Percentiles rank a stretch among this genome's conserved stretches.
Conservation (phyloP, 1,284 basidiomycete genomes). For the Ganoderma leucocontextum region DNA sequence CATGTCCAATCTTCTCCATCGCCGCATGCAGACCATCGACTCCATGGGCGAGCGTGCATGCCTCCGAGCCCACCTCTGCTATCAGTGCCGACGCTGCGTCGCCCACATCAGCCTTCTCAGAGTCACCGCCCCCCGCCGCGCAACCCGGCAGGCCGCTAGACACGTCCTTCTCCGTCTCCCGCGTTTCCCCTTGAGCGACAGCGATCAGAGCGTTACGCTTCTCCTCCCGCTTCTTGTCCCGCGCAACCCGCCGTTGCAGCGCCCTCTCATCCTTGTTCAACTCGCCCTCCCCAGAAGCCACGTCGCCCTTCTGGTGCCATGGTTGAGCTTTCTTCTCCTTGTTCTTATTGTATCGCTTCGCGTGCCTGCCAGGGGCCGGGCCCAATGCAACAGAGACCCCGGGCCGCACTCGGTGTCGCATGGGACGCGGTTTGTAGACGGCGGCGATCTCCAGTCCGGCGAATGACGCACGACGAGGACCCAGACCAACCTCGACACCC, state of each 20-base stretch:
- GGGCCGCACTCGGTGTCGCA: constrained; percentile 52
- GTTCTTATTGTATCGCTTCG: constrained; percentile 47
- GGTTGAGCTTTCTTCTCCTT: constrained; percentile 40
- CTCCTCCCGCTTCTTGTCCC: constrained; percentile 57
- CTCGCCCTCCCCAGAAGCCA: background rate
- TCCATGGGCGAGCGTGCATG: constrained; percentile 35
- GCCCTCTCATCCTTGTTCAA: constrained; percentile 43
- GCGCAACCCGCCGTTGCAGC: constrained; percentile 52
- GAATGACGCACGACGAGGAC: constrained; percentile 40
- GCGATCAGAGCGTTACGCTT: constrained; percentile 43
- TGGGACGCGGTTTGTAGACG: constrained; percentile 76
- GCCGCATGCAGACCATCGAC: constrained; percentile 46
- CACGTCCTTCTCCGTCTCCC: background rate
- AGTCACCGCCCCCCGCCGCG: background rate
- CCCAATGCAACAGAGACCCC: constrained; percentile 30
- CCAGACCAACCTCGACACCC: constrained; percentile 14
- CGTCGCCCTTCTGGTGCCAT: constrained; percentile 32
- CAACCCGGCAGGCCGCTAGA: background rate
- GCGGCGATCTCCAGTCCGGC: constrained; percentile 71
- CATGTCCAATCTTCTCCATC: constrained; percentile 19
- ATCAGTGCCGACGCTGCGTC: constrained; percentile 14
- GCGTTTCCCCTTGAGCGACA: constrained; percentile 24
- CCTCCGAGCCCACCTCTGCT: constrained; percentile 22
- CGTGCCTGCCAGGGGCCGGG: constrained; percentile 42
- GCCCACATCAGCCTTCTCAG: background rate